Evolutionary conservation across 2,329 filamentous ascomycete genomes (phyloP).

Genomic region (Aspergillus quadricinctus): DNA sequence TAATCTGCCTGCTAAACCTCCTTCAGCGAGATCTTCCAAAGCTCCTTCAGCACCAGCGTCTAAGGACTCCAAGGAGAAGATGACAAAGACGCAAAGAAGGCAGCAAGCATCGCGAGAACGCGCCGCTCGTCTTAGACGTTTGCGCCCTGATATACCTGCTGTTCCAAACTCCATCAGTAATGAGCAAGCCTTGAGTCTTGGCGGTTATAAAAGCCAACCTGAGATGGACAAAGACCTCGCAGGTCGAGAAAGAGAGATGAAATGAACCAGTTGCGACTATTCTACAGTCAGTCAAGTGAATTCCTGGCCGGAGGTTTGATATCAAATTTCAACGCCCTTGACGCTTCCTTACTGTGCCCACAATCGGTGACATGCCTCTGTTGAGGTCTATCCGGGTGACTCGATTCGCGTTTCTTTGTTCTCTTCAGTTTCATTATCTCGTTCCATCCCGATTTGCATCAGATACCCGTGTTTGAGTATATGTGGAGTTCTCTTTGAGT

Average conservation of each 20-base stretch:
- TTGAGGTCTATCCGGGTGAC: neutral
- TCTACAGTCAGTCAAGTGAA: neutral
- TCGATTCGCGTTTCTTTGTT: slow-evolving; percentile 4
- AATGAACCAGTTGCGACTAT: slow-evolving; percentile 2
- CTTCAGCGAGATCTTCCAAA: neutral
- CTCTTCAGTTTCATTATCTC: neutral
- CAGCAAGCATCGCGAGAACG: slow-evolving; percentile 25
- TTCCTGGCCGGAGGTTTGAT: neutral
- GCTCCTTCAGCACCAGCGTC: slow-evolving; percentile 3
- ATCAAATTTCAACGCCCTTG: neutral
- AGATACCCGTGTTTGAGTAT: slow-evolving; percentile 18
- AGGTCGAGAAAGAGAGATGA: slow-evolving; percentile 18
- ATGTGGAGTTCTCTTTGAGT: neutral
- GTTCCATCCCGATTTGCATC: slow-evolving; percentile 4
- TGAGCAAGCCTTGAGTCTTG: slow-evolving; percentile 26
- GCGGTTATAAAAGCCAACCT: slow-evolving; percentile 27
- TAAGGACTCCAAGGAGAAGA: slow-evolving; percentile 14
- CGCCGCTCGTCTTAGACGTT: slow-evolving; percentile 23
- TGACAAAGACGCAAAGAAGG: slow-evolving; percentile 24
- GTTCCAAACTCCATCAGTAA: slow-evolving; percentile 25
- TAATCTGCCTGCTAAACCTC: slow-evolving; percentile 17
- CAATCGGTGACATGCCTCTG: neutral
- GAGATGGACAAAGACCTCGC: slow-evolving; percentile 31
- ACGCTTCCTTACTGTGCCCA: neutral
- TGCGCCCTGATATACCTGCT: slow-evolving; percentile 28